These are phyloP conservation scores for Diaporthe sp. DNA, from an alignment of 2,329 filamentous ascomycete genomes.

Conservation along the genomic window DNA sequence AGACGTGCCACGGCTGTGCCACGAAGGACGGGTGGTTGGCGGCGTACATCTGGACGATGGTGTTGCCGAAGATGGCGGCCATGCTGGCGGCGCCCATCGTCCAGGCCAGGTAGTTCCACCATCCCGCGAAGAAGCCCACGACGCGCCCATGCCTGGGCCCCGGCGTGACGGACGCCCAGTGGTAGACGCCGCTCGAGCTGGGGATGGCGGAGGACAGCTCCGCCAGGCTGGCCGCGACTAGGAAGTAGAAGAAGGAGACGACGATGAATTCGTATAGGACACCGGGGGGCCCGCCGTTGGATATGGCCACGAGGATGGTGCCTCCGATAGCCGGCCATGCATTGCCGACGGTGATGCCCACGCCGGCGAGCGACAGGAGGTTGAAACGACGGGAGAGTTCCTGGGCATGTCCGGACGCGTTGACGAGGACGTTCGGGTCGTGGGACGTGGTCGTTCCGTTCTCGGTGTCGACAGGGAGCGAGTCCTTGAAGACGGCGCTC, in stretches of 20 bases:
- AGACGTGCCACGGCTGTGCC: constrained; percentile 57
- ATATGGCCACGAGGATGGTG: constrained; percentile 63
- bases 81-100: constrained; percentile 55
- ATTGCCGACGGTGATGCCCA: constrained; percentile 57
- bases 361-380: constrained; percentile 55
- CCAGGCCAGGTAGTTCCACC: constrained; percentile 61
- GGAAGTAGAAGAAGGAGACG: constrained; percentile 66
- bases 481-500: not conserved
- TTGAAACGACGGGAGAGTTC: constrained; percentile 55
- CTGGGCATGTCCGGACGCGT: constrained; percentile 57
- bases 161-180: constrained; percentile 71
- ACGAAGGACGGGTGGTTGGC: constrained; percentile 54
- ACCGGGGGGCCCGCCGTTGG: constrained; percentile 72
- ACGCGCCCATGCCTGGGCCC: constrained; percentile 63
- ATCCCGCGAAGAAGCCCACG: constrained; percentile 60
- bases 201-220: constrained; percentile 73
- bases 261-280: constrained; percentile 71
- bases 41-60: constrained; percentile 58
- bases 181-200: constrained; percentile 71
- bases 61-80: constrained; percentile 56
- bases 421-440: constrained; percentile 43
- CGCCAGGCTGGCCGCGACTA: constrained; percentile 69
- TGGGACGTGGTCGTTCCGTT: not conserved
- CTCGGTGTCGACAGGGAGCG: constrained; percentile 23
- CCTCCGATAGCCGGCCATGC: constrained; percentile 59